These are phyloP conservation scores for Chalaropsis ovoidea DNA, from an alignment of 2,329 filamentous ascomycete genomes.

Conservation along the genomic window DNA sequence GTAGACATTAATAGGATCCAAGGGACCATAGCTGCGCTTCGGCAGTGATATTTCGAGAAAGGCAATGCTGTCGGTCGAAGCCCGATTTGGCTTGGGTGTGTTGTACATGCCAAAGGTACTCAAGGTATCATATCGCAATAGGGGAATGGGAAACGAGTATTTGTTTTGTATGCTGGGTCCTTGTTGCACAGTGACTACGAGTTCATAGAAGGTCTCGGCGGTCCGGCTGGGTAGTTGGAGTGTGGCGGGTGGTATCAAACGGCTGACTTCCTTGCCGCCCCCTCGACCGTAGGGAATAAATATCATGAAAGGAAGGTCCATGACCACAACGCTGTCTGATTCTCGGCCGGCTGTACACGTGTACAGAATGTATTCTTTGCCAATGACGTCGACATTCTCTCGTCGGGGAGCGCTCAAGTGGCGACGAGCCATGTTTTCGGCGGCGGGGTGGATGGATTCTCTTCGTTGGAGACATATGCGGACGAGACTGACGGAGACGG, in stretches of 20 bases:
- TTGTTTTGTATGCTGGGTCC: slow-evolving; percentile 78
- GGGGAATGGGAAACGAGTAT: slow-evolving; percentile 80
- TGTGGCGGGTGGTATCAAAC: slow-evolving; percentile 84
- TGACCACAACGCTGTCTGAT: slow-evolving; percentile 78
- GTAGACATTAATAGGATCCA: slow-evolving; percentile 91
- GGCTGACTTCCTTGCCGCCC: slow-evolving; percentile 70
- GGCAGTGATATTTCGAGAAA: slow-evolving; percentile 86
- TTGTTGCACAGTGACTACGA: slow-evolving; percentile 92
- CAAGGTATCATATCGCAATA: slow-evolving; percentile 88
- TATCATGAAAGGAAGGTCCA: slow-evolving; percentile 94
- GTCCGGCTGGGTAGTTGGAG: slow-evolving; percentile 82
- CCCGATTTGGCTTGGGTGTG: slow-evolving; percentile 77
- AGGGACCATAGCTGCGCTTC: slow-evolving; percentile 89
- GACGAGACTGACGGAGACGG: slow-evolving; percentile 83
- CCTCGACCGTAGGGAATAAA: slow-evolving; percentile 93
- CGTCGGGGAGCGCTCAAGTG: slow-evolving; percentile 82
- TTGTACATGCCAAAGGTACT: slow-evolving; percentile 99
- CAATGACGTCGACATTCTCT: slow-evolving; percentile 84
- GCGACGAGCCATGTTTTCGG: slow-evolving; percentile 87
- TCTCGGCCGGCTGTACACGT: slow-evolving; percentile 75
- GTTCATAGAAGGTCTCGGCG: slow-evolving; percentile 94
- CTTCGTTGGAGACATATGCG: slow-evolving; percentile 86
- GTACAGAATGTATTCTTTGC: slow-evolving; percentile 89
- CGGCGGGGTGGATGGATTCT: slow-evolving; percentile 93
- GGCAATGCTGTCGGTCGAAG: slow-evolving; percentile 79